These are phyloP conservation scores for Gaeumannomyces sp. DNA, from an alignment of 2,329 filamentous ascomycete species.

Conservation along the genomic window DNA sequence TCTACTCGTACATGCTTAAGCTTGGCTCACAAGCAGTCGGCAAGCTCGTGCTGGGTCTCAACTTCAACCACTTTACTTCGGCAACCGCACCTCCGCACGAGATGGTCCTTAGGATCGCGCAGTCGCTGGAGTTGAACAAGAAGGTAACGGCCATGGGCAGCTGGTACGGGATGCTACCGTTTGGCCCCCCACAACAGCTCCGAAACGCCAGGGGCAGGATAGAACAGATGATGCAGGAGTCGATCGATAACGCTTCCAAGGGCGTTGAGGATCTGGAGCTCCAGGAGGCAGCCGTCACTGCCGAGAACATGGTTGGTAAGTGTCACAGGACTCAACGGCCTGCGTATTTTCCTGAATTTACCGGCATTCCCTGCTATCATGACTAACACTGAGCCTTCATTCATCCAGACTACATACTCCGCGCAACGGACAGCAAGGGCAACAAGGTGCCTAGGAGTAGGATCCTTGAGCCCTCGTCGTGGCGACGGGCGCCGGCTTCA, in stretches of 20 bases:
- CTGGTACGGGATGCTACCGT: constrained; percentile 52
- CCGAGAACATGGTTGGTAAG: constrained; percentile 32
- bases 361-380: background rate
- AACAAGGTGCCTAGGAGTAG: constrained; percentile 42
- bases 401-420: constrained; percentile 42
- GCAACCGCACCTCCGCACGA: constrained; percentile 42
- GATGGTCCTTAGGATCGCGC: constrained; percentile 44
- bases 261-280: constrained; percentile 34
- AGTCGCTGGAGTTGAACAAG: constrained; percentile 51
- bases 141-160: constrained; percentile 46
- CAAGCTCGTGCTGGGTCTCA: constrained; percentile 37
- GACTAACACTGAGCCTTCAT: background rate
- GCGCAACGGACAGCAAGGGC: constrained; percentile 48
- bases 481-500: constrained; percentile 52
- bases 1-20: constrained; percentile 45
- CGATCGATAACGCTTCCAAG: constrained; percentile 30
- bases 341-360: background rate
- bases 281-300: constrained; percentile 43
- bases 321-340: background rate
- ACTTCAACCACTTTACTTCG: constrained; percentile 37
- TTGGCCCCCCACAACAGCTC: constrained; percentile 46
- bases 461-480: constrained; percentile 40
- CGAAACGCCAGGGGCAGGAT: constrained; percentile 27
- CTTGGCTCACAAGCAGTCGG: constrained; percentile 39
- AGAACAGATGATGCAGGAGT: constrained; percentile 30